Percentiles rank a stretch among this genome's conserved stretches.
These are phyloP conservation scores for Apiotrichum siamense DNA, from an alignment of 1,284 basidiomycete species.

Conservation along the genomic window DNA sequence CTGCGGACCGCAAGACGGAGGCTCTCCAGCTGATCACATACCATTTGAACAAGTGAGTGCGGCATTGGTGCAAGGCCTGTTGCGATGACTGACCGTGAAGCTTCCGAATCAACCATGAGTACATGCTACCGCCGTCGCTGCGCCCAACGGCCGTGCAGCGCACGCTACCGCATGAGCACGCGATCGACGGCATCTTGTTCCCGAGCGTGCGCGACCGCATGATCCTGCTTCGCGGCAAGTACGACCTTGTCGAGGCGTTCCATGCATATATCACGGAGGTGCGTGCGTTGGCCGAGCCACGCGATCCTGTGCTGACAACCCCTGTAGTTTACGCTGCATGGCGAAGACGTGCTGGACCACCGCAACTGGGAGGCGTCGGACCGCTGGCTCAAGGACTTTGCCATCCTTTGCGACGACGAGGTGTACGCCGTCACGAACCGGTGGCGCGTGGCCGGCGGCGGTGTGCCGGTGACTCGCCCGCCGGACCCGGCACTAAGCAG, in stretches of 20 bases:
- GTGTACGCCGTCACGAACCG: slow-evolving; percentile 41
- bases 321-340: slow-evolving; percentile 67
- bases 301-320: background rate
- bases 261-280: slow-evolving; percentile 34
- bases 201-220: slow-evolving; percentile 80
- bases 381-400: slow-evolving; percentile 70
- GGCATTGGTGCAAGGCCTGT: no score
- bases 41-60: slow-evolving; percentile 66
- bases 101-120: slow-evolving; percentile 54
- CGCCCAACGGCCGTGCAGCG: slow-evolving; percentile 78
- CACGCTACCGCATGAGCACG: slow-evolving; percentile 79
- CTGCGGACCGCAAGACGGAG: slow-evolving; percentile 31
- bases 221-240: slow-evolving; percentile 65
- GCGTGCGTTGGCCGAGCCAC: slow-evolving; percentile 4
- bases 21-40: slow-evolving; percentile 55
- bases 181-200: slow-evolving; percentile 81
- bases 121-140: slow-evolving; percentile 79
- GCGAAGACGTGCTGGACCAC: slow-evolving; percentile 80
- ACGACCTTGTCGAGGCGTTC: slow-evolving; percentile 36
- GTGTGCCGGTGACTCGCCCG: slow-evolving; percentile 19
- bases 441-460: slow-evolving; percentile 33
- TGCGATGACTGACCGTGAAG: slow-evolving; percentile 17
- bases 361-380: slow-evolving; percentile 82
- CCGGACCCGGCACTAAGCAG: background rate
- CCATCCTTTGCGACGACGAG: slow-evolving; percentile 45